phyloP scores from a whole-genome alignment of 2,329 filamentous ascomycete species.

The Teratosphaeria pseudoeucalypti region DNA sequence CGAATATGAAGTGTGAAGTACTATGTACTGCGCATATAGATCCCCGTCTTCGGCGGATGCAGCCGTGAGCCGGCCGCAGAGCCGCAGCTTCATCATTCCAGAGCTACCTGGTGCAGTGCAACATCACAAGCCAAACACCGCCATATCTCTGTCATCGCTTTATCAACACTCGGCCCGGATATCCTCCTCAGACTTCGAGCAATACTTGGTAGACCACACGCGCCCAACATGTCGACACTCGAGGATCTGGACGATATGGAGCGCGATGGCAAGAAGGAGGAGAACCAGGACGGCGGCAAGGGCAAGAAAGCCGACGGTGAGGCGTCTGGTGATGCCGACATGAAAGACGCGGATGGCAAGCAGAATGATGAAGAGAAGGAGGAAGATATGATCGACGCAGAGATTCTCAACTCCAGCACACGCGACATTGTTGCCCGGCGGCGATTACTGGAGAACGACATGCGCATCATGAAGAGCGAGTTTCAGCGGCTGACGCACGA shows the following conservation, averaged over 20 bases:
- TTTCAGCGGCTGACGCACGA: constrained; percentile 88
- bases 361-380: constrained; percentile 50
- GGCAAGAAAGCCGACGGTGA: constrained; percentile 49
- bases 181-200: no score
- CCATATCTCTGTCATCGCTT: not conserved
- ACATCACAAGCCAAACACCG: not conserved
- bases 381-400: constrained; percentile 72
- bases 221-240: constrained; percentile 65
- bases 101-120: not conserved
- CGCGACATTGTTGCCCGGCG: constrained; percentile 86
- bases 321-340: constrained; percentile 59
- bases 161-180: not conserved
- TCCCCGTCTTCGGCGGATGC: not conserved
- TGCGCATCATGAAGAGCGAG: constrained; percentile 97
- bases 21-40: no score
- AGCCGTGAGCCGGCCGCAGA: not conserved
- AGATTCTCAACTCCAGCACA: constrained; percentile 87
- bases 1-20: no score
- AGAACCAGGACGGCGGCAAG: constrained; percentile 38
- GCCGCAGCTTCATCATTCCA: not conserved
- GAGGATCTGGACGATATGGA: constrained; percentile 88
- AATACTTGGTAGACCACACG: not conserved
- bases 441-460: constrained; percentile 91
- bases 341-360: constrained; percentile 66
- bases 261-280: constrained; percentile 62